Conservation (phyloP, 1,284 basidiomycete species). For the Puccinia triticina region DNA sequence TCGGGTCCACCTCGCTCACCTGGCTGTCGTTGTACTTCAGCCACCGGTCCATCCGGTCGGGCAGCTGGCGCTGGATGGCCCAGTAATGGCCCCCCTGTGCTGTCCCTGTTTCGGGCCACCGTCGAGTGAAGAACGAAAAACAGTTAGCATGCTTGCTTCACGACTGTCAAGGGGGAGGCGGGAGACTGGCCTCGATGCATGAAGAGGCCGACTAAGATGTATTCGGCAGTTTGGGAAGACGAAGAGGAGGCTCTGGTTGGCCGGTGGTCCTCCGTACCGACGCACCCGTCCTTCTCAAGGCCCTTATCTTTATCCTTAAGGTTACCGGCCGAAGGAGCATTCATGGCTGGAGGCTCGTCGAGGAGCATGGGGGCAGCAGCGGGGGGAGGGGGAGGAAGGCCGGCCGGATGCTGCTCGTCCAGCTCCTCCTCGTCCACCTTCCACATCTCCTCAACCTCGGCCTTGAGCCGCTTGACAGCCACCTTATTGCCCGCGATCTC, state of each 20-base stretch:
- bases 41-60: constrained; percentile 76
- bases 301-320: constrained; percentile 17
- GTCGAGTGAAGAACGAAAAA: too few species aligned
- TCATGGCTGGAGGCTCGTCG: background rate
- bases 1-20: constrained; percentile 33
- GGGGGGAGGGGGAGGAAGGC: background rate
- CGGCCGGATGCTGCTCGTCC: background rate
- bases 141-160: too few species aligned
- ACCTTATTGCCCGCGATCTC: constrained; percentile 71
- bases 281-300: background rate
- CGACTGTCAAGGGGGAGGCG: constrained; percentile 4
- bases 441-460: constrained; percentile 78
- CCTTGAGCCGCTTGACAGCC: constrained; percentile 68
- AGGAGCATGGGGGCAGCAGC: background rate
- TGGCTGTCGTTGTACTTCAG: constrained; percentile 69
- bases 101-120: constrained; percentile 26
- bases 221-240: constrained; percentile 65
- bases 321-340: background rate
- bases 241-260: background rate
- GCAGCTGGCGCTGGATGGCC: constrained; percentile 81
- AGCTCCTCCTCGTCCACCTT: constrained; percentile 63
- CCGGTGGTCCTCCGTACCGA: background rate
- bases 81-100: constrained; percentile 63
- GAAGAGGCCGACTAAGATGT: constrained; percentile 92
- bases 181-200: constrained; percentile 76